phyloP scores from a whole-genome alignment of 768 basidiomycete genomes.

The Trametes punicea region DNA sequence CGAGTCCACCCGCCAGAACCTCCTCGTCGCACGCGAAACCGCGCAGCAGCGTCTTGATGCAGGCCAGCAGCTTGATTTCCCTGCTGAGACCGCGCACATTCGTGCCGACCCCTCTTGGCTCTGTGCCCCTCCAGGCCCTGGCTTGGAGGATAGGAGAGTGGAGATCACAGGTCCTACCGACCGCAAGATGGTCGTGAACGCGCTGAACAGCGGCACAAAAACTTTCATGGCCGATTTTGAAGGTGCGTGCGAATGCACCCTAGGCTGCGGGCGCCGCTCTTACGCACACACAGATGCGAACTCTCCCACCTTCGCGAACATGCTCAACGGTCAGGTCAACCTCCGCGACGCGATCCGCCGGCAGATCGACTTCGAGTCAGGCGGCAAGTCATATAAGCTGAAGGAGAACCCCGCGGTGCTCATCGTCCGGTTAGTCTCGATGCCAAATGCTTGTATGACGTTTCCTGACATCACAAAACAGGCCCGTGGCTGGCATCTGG shows the following conservation, averaged over 20 bases:
- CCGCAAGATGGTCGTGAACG: slow-evolving; percentile 99
- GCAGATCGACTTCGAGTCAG: slow-evolving; percentile 83
- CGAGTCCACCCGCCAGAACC: slow-evolving; percentile 77
- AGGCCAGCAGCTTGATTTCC: slow-evolving; percentile 81
- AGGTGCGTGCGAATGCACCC: slow-evolving; percentile 45
- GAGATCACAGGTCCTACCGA: slow-evolving; percentile 99
- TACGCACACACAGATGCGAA: slow-evolving; percentile 68
- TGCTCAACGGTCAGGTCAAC: slow-evolving; percentile 93
- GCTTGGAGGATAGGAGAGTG: slow-evolving; percentile 90
- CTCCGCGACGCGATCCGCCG: slow-evolving; percentile 86
- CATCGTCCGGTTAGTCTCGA: slow-evolving; percentile 71
- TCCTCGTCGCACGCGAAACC: slow-evolving; percentile 75
- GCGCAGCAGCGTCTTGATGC: slow-evolving; percentile 77
- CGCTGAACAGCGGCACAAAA: slow-evolving; percentile 91
- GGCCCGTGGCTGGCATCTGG: slow-evolving; percentile 97
- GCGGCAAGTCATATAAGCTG: slow-evolving; percentile 92
- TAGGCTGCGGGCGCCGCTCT: slow-evolving; percentile 17
- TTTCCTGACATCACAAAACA: slow-evolving; percentile 29
- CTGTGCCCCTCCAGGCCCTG: slow-evolving; percentile 88
- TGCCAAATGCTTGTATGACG: not conserved
- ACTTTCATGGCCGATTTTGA: slow-evolving; percentile 99
- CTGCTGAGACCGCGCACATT: slow-evolving; percentile 82
- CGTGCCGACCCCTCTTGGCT: slow-evolving; percentile 89
- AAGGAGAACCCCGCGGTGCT: slow-evolving; percentile 82
- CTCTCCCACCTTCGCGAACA: slow-evolving; percentile 89